These are phyloP conservation scores for Glaciozyma martinii DNA, from an alignment of 768 basidiomycete genomes.

Conservation along the genomic window DNA sequence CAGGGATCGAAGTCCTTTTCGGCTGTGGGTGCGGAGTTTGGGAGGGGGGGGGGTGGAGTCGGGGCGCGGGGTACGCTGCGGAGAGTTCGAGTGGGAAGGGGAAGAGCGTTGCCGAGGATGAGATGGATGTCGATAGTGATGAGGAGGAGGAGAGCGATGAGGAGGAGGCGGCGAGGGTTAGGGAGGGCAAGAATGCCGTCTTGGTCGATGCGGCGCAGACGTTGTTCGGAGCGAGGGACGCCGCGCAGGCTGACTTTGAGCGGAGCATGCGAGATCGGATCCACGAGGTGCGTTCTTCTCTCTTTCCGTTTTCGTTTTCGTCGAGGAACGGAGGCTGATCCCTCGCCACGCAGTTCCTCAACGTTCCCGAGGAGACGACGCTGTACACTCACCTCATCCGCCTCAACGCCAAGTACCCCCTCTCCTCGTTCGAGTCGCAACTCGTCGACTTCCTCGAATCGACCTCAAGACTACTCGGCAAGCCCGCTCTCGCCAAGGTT, in stretches of 20 bases:
- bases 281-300: conserved; percentile 47
- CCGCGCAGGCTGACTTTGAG: conserved; percentile 61
- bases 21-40: conserved; percentile 50
- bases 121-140: conserved; percentile 3
- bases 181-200: conserved; percentile 2
- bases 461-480: conserved; percentile 6
- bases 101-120: background rate
- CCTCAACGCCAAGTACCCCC: conserved; percentile 24
- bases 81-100: conserved; percentile 8
- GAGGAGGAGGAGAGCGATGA: conserved; percentile 35
- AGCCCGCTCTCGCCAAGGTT: conserved; percentile 25
- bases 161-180: conserved; percentile 48
- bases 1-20: conserved; percentile 61
- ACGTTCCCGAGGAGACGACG: conserved; percentile 11
- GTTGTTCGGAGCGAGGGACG: conserved; percentile 30
- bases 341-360: conserved; percentile 18
- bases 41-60: conserved; percentile 29
- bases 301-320: background rate
- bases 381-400: conserved; percentile 12
- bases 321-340: background rate
- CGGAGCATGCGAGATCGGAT: conserved; percentile 65
- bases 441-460: conserved; percentile 28
- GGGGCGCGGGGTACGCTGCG: conserved; percentile 1
- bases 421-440: conserved; percentile 22
- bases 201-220: conserved; percentile 18